phyloP scores from a whole-genome alignment of 139 green algal species.

The Zygnema circumcarinatum region DNA sequence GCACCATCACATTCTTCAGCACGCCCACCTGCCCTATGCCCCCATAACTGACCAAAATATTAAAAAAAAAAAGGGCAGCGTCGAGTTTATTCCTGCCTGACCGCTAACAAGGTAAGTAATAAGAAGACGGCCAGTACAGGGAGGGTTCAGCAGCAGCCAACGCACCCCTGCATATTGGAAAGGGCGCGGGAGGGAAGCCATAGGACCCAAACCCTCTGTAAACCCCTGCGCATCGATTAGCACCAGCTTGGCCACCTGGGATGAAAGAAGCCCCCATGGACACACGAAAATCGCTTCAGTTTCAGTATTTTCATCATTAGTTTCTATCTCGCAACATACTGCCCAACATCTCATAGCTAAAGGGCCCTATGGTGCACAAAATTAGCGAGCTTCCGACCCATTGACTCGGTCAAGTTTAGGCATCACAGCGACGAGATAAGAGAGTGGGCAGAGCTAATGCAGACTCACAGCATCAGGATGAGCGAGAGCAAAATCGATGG shows the following conservation, averaged over 20 bases:
- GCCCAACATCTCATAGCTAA: neutral
- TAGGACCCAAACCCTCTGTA: slow-evolving; percentile 83
- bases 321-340: neutral
- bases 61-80: neutral
- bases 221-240: slow-evolving; percentile 86
- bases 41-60: neutral
- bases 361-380: no score
- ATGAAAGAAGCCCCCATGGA: neutral
- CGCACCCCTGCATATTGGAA: slow-evolving; percentile 69
- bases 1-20: slow-evolving; percentile 27
- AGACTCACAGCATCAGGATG: slow-evolving; percentile 73
- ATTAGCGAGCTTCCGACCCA: no score
- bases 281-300: neutral
- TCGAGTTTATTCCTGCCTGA: neutral
- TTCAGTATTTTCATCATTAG: neutral
- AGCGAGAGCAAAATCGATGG: slow-evolving; percentile 86
- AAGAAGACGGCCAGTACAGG: neutral
- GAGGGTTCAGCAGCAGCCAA: no score
- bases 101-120: neutral
- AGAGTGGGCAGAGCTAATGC: no score
- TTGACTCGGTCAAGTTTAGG: no score
- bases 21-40: slow-evolving; percentile 12
- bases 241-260: slow-evolving; percentile 71
- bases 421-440: no score
- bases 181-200: slow-evolving; percentile 74